Percentiles rank a stretch among this genome's conserved stretches.
These are phyloP conservation scores for Clavulina sp. DNA, from an alignment of 768 basidiomycete genomes.

Conservation along the genomic window DNA sequence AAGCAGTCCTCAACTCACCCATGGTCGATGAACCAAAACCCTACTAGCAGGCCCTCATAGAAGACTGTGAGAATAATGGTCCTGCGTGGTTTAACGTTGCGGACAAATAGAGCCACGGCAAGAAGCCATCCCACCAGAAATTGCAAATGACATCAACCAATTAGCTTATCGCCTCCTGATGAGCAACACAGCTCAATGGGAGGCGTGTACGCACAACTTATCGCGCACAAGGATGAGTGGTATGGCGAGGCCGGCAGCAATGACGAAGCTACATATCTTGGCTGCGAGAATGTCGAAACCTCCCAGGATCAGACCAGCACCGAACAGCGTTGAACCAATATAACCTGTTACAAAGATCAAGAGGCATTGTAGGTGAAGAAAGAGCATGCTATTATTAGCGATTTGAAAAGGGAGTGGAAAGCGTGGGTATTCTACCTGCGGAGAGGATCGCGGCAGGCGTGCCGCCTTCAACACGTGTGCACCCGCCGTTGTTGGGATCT, in stretches of 20 bases:
- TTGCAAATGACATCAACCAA: conserved; percentile 10
- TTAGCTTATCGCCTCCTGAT: too few species aligned
- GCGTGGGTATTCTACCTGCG: conserved; percentile 19
- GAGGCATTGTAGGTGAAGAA: background rate
- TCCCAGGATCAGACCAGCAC: conserved; percentile 65
- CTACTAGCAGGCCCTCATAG: conserved; percentile 75
- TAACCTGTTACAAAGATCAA: conserved; percentile 33
- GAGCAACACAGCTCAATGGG: too few species aligned
- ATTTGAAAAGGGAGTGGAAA: background rate
- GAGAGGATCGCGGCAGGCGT: conserved; percentile 51
- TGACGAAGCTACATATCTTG: conserved; percentile 80
- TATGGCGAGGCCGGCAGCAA: conserved; percentile 71
- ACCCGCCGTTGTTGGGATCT: conserved; percentile 67
- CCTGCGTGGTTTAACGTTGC: too few species aligned
- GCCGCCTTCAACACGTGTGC: conserved; percentile 53
- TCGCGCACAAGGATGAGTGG: conserved; percentile 77
- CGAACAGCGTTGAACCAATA: conserved; percentile 63
- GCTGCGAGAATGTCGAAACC: conserved; percentile 82
- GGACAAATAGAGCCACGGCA: background rate
- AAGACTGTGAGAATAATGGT: conserved; percentile 68
- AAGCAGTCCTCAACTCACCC: conserved; percentile 40
- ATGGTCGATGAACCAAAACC: conserved; percentile 92
- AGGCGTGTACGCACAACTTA: conserved; percentile 48
- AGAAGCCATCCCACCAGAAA: background rate
- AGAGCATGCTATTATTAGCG: background rate